Evolutionary conservation across 441 rosid species (phyloP), one percentile per base, ranked within the genome.

Genomic region (Pelargonium myrrhifolium): DNA sequence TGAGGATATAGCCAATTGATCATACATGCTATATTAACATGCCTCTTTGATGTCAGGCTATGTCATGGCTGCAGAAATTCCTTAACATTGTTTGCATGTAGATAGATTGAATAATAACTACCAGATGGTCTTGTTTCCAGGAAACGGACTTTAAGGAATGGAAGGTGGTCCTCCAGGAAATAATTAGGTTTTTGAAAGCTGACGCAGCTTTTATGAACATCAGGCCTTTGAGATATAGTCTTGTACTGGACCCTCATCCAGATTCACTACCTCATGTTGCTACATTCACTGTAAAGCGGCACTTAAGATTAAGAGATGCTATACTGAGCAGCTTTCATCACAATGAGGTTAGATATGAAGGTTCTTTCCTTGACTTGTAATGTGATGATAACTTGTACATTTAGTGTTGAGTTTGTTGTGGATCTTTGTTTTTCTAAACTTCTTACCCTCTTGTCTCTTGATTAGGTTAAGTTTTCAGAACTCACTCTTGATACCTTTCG

Each of bases 81-180:
- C 60, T 20, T 18, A 20, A 55, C 60, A 18, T 7, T 17, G 26
- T 55, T 55, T 76, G 64, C 68, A 64, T 40, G 11, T 63, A 11
- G 71, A 35, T 68, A 40, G 56, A 68, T 65, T 61, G 66, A 72
- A 64, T 65, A 65, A 68, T 81, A 72, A 79, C 71, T 39, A 73
- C 61, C 55, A 61, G 56, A 66, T 72, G 66, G 73, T 76, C 71
- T 71, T 83, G 72, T 83, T 71, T 80, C 77, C 95, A 93, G 98
- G 97, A 93, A 74, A 79, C 86, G 40, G 98, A 93, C 73, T 89
- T 93, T 81, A 90, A 86, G 84, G 96, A 93, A 81, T 89, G 97
- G 98, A 90, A 90, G 90, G 85, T 89, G 82, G 93, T 87, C 88
- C 89, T 86, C 72, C 96, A 89, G 78, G 98, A 93, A 81, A 84